Percentiles rank a stretch among this genome's conserved stretches.
Conservation (phyloP, 1,284 basidiomycete species). For the Paramarasmius palmivorus region DNA sequence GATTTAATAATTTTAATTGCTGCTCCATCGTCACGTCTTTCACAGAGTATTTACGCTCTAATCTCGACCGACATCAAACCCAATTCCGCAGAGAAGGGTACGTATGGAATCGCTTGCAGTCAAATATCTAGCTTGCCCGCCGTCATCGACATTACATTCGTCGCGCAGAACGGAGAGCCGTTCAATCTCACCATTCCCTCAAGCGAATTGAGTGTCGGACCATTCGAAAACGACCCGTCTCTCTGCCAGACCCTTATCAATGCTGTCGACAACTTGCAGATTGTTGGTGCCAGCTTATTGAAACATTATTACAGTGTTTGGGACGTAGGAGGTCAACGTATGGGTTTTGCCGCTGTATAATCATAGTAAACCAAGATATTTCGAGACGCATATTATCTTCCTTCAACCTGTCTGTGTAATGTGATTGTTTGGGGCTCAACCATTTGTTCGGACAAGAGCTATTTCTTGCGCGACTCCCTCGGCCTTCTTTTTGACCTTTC, state of each 20-base stretch:
- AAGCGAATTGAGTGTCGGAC: constrained; percentile 55
- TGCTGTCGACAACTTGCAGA: constrained; percentile 47
- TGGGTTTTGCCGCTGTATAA: constrained; percentile 63
- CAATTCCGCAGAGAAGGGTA: constrained; percentile 48
- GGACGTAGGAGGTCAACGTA: constrained; percentile 46
- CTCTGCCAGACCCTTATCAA: constrained; percentile 59
- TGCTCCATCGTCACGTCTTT: constrained; percentile 11
- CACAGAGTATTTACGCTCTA: constrained; percentile 52
- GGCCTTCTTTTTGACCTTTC: no score
- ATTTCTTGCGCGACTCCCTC: no score
- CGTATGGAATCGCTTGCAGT: constrained; percentile 54
- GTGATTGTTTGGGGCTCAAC: background rate
- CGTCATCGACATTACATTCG: constrained; percentile 51
- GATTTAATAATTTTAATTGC: background rate
- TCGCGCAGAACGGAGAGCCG: constrained; percentile 40
- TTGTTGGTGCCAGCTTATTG: constrained; percentile 52
- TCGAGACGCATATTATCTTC: no score
- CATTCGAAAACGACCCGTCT: constrained; percentile 46
- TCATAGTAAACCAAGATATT: no score
- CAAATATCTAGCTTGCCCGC: constrained; percentile 46
- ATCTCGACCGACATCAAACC: constrained; percentile 58
- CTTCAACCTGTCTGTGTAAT: no score
- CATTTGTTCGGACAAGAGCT: background rate
- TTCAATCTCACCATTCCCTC: constrained; percentile 59
- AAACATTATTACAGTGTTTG: constrained; percentile 61